These are phyloP conservation scores for Cocos nucifera DNA, from an alignment of 176 grass and related monocot species.

Conservation along the genomic window DNA sequence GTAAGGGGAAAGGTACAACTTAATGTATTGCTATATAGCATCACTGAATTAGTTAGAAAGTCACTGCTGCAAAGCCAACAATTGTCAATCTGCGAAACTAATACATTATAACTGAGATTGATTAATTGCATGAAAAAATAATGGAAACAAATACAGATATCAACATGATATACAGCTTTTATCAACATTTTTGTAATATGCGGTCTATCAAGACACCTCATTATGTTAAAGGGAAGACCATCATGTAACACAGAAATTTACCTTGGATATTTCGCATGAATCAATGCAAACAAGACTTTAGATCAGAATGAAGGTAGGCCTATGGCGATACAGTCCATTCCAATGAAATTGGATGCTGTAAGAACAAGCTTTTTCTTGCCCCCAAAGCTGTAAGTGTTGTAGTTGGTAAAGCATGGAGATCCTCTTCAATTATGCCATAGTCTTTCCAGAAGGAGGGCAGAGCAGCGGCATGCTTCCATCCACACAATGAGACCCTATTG, in stretches of 20 bases:
- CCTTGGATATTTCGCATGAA: conserved; percentile 84
- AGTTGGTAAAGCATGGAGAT: conserved; percentile 64
- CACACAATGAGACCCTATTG: conserved; percentile 92
- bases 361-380: conserved; percentile 69
- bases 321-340: conserved; percentile 57
- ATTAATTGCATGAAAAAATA: too few species aligned
- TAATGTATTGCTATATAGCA: too few species aligned
- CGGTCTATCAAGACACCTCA: too few species aligned
- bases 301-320: conserved; percentile 52
- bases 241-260: conserved; percentile 10
- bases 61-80: too few species aligned
- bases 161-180: too few species aligned
- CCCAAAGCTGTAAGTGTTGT: conserved; percentile 78
- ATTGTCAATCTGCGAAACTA: too few species aligned
- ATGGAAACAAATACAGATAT: too few species aligned
- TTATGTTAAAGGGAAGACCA: too few species aligned
- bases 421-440: conserved; percentile 72
- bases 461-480: conserved; percentile 55
- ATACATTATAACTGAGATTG: too few species aligned
- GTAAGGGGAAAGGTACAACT: neutral
- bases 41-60: too few species aligned
- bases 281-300: conserved; percentile 65
- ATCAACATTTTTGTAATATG: too few species aligned
- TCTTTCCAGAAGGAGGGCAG: conserved; percentile 80
- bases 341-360: conserved; percentile 69